These are phyloP conservation scores for Penicillium concentricum DNA, from an alignment of 2,329 filamentous ascomycete species.

Conservation along the genomic window DNA sequence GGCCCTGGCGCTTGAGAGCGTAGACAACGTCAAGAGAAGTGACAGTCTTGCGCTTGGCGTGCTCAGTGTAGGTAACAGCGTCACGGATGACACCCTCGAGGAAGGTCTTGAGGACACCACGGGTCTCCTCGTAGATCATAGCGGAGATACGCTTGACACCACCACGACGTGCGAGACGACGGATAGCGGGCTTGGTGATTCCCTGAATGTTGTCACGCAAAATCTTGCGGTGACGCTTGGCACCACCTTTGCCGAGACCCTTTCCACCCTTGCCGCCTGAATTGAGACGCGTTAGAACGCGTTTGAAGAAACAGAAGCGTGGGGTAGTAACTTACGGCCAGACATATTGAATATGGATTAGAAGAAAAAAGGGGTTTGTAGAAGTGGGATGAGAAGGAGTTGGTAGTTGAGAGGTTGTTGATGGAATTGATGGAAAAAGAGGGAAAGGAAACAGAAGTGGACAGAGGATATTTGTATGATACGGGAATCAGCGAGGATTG, in stretches of 20 bases:
- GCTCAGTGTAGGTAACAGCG: slow-evolving; percentile 78
- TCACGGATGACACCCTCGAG: slow-evolving; percentile 78
- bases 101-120: slow-evolving; percentile 80
- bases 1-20: slow-evolving; percentile 63
- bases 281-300: slow-evolving; percentile 47
- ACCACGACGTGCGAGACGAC: slow-evolving; percentile 97
- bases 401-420: slow-evolving; percentile 15
- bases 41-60: slow-evolving; percentile 67
- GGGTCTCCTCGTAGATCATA: slow-evolving; percentile 85
- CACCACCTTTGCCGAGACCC: slow-evolving; percentile 96
- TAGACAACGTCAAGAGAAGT: slow-evolving; percentile 62
- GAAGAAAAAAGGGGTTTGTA: slow-evolving; percentile 15
- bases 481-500: slow-evolving; percentile 27
- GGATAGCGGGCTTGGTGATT: slow-evolving; percentile 97
- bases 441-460: slow-evolving; percentile 25
- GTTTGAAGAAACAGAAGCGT: slow-evolving; percentile 8
- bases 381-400: slow-evolving; percentile 23
- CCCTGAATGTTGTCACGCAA: slow-evolving; percentile 99
- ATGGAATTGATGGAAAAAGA: slow-evolving; percentile 28
- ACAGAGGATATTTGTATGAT: slow-evolving; percentile 44
- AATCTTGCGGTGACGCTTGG: slow-evolving; percentile 99
- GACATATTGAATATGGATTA: slow-evolving; percentile 52
- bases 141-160: slow-evolving; percentile 99
- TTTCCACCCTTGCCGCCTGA: slow-evolving; percentile 92
- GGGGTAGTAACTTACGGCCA: slow-evolving; percentile 53